A percentile compares a stretch with the other conserved stretches of the same genome.
phyloP scores from a whole-genome alignment of 2,329 filamentous ascomycete species.

The Neocucurbitaria cava region DNA sequence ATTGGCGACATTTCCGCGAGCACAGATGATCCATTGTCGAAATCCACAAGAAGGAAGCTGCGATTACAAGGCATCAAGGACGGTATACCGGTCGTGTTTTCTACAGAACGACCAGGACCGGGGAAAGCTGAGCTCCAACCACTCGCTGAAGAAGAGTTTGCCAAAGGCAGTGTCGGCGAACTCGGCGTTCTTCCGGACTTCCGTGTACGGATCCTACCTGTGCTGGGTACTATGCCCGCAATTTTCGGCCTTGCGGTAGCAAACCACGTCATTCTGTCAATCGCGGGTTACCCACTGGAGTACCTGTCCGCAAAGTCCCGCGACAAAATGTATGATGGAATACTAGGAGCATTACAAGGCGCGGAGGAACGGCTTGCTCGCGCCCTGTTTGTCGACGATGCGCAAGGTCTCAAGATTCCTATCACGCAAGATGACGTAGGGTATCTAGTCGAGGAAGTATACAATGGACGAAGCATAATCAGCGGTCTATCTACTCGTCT shows the following conservation, averaged over 20 bases:
- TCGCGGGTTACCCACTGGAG: conserved; percentile 84
- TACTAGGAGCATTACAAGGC: conserved; percentile 76
- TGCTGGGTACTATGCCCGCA: conserved; percentile 95
- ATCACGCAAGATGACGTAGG: conserved; percentile 81
- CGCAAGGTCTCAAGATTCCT: conserved; percentile 78
- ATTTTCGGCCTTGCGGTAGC: conserved; percentile 92
- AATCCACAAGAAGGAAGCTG: conserved; percentile 79
- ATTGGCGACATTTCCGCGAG: conserved; percentile 90
- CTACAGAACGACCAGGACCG: conserved; percentile 85
- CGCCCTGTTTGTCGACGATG: conserved; percentile 58
- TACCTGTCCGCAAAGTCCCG: conserved; percentile 81
- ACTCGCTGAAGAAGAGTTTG: conserved; percentile 84
- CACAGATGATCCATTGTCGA: conserved; percentile 86
- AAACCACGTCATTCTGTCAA: conserved; percentile 87
- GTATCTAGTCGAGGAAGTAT: conserved; percentile 90
- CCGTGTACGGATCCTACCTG: conserved; percentile 90
- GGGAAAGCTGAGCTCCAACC: conserved; percentile 92
- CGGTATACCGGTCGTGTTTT: conserved; percentile 92
- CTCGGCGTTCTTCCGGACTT: conserved; percentile 91
- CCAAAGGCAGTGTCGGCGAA: conserved; percentile 84
- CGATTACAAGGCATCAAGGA: conserved; percentile 78
- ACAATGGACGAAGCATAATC: conserved; percentile 79
- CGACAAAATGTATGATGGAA: conserved; percentile 90
- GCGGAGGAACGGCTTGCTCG: conserved; percentile 78
- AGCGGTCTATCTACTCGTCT: conserved; percentile 83